These are phyloP conservation scores for Globisporangium barbulae DNA, from an alignment of 352 stramenopile species.

Conservation along the genomic window DNA sequence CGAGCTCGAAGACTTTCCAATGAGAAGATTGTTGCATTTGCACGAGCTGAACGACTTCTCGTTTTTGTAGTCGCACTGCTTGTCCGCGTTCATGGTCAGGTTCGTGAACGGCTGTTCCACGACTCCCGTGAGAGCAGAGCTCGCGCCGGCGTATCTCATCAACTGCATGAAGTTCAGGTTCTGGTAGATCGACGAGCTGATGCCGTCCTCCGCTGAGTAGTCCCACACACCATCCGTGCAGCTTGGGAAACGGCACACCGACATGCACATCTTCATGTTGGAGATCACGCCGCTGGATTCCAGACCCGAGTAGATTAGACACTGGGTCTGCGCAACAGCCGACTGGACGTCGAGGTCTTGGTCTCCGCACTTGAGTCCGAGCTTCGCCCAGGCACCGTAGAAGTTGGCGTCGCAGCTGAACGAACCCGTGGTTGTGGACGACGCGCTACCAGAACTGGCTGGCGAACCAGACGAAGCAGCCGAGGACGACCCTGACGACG, in stretches of 20 bases:
- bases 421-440: slow-evolving; percentile 26
- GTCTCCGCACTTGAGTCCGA: slow-evolving; percentile 62
- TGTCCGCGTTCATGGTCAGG: slow-evolving; percentile 48
- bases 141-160: slow-evolving; percentile 39
- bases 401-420: slow-evolving; percentile 77
- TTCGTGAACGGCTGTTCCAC: slow-evolving; percentile 47
- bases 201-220: slow-evolving; percentile 59
- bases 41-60: slow-evolving; percentile 57
- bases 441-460: slow-evolving; percentile 14
- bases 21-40: slow-evolving; percentile 51
- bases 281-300: slow-evolving; percentile 43
- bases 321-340: slow-evolving; percentile 57
- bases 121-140: slow-evolving; percentile 24
- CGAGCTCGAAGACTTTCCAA: slow-evolving; percentile 18
- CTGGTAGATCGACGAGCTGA: slow-evolving; percentile 67
- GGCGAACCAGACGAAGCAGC: slow-evolving; percentile 16
- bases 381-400: slow-evolving; percentile 69
- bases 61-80: slow-evolving; percentile 52
- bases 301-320: slow-evolving; percentile 73
- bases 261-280: slow-evolving; percentile 70
- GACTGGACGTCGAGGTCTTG: slow-evolving; percentile 38
- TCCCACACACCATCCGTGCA: slow-evolving; percentile 75
- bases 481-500: slow-evolving; percentile 2
- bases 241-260: slow-evolving; percentile 75
- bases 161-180: slow-evolving; percentile 67